Conservation (phyloP, 176 grass and related monocot species). For the Tuctoria greenei region DNA sequence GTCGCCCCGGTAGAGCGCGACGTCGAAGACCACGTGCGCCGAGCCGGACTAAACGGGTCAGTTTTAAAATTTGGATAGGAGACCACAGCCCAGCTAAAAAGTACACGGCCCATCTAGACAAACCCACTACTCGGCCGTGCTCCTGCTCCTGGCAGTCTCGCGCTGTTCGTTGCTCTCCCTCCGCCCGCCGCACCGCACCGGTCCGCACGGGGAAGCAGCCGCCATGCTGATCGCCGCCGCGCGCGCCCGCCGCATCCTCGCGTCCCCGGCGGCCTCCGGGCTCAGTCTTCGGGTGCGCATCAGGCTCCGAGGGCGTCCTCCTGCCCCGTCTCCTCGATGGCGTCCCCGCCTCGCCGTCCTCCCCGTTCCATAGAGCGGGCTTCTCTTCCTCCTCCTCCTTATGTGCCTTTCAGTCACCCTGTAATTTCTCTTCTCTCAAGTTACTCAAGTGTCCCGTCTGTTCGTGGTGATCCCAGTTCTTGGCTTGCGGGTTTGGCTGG, state of each 20-base stretch:
- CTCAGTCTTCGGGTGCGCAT: neutral
- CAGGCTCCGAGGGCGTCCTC: neutral
- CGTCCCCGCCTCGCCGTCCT: neutral
- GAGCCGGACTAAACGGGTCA: no score
- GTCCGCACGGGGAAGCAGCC: slow-evolving; percentile 21
- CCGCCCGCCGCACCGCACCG: no score
- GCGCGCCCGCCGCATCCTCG: slow-evolving; percentile 46
- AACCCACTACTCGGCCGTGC: no score
- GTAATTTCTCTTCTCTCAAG: slow-evolving; percentile 8
- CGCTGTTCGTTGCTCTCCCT: no score
- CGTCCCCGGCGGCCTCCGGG: slow-evolving; percentile 29
- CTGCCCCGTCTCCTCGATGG: slow-evolving; percentile 30
- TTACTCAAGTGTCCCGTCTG: rapidly evolving
- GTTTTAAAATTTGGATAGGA: no score
- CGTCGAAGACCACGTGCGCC: no score
- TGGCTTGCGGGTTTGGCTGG: no score
- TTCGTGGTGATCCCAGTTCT: neutral
- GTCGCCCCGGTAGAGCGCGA: no score
- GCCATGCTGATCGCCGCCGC: slow-evolving; percentile 52
- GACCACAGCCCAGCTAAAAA: no score
- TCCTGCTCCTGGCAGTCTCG: no score
- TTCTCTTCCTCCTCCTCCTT: slow-evolving; percentile 51
- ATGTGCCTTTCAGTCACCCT: neutral
- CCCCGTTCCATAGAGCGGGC: slow-evolving; percentile 17
- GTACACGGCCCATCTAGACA: no score